phyloP scores from a whole-genome alignment of 2,329 filamentous ascomycete genomes.

The Clarireedia hainanense region DNA sequence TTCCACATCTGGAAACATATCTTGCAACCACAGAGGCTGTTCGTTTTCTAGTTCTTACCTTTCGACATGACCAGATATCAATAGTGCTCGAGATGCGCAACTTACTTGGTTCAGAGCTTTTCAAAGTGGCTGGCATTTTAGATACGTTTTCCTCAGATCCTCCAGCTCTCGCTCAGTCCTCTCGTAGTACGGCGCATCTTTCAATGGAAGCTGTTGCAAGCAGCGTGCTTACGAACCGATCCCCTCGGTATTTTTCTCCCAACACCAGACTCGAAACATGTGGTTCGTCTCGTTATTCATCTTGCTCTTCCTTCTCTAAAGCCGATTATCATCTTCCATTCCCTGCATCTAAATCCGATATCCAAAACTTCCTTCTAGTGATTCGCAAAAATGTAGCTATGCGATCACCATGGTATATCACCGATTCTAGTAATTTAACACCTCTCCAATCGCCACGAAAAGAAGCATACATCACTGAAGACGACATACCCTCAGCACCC shows the following conservation, averaged over 20 bases:
- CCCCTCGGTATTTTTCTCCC: background rate
- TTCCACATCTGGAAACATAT: conserved; percentile 54
- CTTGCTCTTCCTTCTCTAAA: conserved; percentile 31
- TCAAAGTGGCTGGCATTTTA: conserved; percentile 53
- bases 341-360: conserved; percentile 45
- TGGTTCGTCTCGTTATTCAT: background rate
- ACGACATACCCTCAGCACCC: background rate
- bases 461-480: background rate
- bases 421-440: conserved; percentile 29
- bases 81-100: conserved; percentile 51
- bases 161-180: conserved; percentile 14
- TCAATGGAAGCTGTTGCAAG: conserved; percentile 11
- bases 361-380: conserved; percentile 44
- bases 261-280: background rate
- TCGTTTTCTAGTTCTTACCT: conserved; percentile 52
- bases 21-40: conserved; percentile 44
- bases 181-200: conserved; percentile 12
- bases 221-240: background rate
- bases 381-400: conserved; percentile 43
- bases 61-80: conserved; percentile 46
- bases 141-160: conserved; percentile 23
- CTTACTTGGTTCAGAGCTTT: conserved; percentile 45
- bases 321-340: conserved; percentile 51
- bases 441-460: background rate
- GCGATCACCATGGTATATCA: conserved; percentile 39